Evolutionary conservation across 2,329 filamentous ascomycete species (phyloP).

Genomic region (Fonsecaea pugnacius): DNA sequence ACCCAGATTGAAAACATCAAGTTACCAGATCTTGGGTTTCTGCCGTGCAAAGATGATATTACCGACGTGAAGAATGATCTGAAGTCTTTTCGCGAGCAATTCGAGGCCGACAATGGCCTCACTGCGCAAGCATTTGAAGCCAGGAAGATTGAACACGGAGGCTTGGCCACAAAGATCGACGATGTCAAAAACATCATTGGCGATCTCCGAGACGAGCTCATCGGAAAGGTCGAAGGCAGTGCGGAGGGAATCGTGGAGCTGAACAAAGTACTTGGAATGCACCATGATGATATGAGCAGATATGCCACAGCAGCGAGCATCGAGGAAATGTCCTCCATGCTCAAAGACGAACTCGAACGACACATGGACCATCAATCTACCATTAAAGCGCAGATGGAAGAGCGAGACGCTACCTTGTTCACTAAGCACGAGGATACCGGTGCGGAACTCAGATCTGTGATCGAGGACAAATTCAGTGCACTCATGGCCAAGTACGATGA

Average conservation of each 20-base stretch:
- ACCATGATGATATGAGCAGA: slow-evolving; percentile 63
- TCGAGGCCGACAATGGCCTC: slow-evolving; percentile 70
- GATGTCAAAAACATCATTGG: slow-evolving; percentile 78
- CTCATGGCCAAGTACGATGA: slow-evolving; percentile 88
- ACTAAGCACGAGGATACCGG: slow-evolving; percentile 66
- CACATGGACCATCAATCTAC: slow-evolving; percentile 78
- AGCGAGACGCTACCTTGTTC: slow-evolving; percentile 59
- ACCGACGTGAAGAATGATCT: slow-evolving; percentile 71
- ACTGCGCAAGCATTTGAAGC: slow-evolving; percentile 81
- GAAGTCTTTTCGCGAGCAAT: slow-evolving; percentile 71
- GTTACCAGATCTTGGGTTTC: slow-evolving; percentile 69
- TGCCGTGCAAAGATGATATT: slow-evolving; percentile 78
- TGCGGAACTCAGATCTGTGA: slow-evolving; percentile 59
- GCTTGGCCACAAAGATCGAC: slow-evolving; percentile 74
- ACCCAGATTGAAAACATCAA: slow-evolving; percentile 73
- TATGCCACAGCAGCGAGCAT: slow-evolving; percentile 62
- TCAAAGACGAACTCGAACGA: slow-evolving; percentile 87
- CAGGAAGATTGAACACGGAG: slow-evolving; percentile 79
- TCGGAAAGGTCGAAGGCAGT: slow-evolving; percentile 76
- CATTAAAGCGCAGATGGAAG: slow-evolving; percentile 76
- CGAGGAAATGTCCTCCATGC: slow-evolving; percentile 72
- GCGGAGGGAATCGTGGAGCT: slow-evolving; percentile 63
- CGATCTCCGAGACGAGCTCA: slow-evolving; percentile 76
- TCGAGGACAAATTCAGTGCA: slow-evolving; percentile 79
- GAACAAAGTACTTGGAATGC: slow-evolving; percentile 65